Evolutionary conservation across 2,329 filamentous ascomycete species (phyloP), one percentile per base, ranked within the genome.

Genomic region (Bipolaris sorokiniana): DNA sequence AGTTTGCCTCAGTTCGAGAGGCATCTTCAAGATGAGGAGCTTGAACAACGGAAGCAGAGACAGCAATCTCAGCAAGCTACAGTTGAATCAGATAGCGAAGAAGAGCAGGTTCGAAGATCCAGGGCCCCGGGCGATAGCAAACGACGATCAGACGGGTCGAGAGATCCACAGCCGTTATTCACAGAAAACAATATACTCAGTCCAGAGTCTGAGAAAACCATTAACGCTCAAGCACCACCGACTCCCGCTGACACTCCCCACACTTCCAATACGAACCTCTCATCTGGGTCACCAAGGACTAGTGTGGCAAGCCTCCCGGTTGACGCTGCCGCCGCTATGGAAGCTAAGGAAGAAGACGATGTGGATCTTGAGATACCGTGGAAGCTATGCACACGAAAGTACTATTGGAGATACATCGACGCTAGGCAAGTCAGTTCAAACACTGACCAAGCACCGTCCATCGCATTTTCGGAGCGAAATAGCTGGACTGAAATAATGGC

Each of bases 401-500:
- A 72, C 41, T 74, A 72, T 50, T 77, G 76, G 76, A 64, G 69
- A 16, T 73, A 69, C 40, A 58, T 76, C 20, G 76, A 77, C 42
- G 66, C 65, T 23, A 76, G 68, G 28, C 53, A 75, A 15, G 59
- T 67, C 13, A 50, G 66, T 28, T 64, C 68, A 3, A 76, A 77
- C 40, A 71, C 69, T 3, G 66, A 75, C 7, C 45, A 63, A 7
- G 60, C 63, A 5, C 49, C 69, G 6, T 73, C 71, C 1, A 52
- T 62, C 40, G 71, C 70, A 7, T 71, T 66, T 28, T 54, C 53
- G 1, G 72, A 77, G 41, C 64, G 74, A 1, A 66, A 65, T 13
- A 68, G 59, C 36, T 75, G 68, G 70, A 77, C 74, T 3, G 75
- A 77, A 42, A 69, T 77, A 13, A 63, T 70, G 53, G 69, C 72